These are phyloP conservation scores for Candida khao-thaluensis DNA, from an alignment of 805 yeast genomes.

Conservation along the genomic window DNA sequence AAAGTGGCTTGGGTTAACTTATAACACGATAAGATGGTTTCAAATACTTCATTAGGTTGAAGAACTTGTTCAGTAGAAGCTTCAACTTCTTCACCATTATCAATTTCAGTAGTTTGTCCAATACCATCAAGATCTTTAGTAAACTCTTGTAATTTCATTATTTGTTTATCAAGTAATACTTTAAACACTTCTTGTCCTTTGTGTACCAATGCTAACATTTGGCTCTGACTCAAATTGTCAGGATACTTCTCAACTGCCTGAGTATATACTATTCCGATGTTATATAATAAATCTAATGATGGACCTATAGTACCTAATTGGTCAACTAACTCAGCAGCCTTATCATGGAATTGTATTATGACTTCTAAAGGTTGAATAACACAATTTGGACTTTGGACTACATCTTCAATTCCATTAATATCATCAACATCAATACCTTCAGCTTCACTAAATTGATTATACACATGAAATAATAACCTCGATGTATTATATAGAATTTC, in stretches of 20 bases:
- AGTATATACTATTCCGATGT: constrained; percentile 46
- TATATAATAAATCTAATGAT: constrained; percentile 47
- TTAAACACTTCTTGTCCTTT: constrained; percentile 7
- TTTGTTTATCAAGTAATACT: constrained; percentile 25
- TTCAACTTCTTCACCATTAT: not conserved
- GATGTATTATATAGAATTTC: constrained; percentile 62
- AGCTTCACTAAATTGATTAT: constrained; percentile 46
- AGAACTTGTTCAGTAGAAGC: constrained; percentile 21
- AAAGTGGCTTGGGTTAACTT: constrained; percentile 29
- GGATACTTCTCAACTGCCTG: constrained; percentile 40
- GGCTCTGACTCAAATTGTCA: not conserved
- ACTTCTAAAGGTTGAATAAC: constrained; percentile 38
- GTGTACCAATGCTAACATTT: constrained; percentile 1
- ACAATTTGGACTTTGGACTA: constrained; percentile 15
- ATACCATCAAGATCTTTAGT: constrained; percentile 6
- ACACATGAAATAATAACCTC: constrained; percentile 58
- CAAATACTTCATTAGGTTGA: constrained; percentile 38
- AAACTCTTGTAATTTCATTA: constrained; percentile 26
- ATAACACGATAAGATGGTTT: constrained; percentile 30
- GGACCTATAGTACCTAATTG: constrained; percentile 8
- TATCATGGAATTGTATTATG: constrained; percentile 41
- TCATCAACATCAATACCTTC: constrained; percentile 42
- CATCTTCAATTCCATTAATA: constrained; percentile 34
- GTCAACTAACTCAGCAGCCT: constrained; percentile 23
- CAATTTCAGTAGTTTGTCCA: constrained; percentile 9